Base-by-base conservation (phyloP, 805 yeast species). In the Yarrowia osloensis region DNA sequence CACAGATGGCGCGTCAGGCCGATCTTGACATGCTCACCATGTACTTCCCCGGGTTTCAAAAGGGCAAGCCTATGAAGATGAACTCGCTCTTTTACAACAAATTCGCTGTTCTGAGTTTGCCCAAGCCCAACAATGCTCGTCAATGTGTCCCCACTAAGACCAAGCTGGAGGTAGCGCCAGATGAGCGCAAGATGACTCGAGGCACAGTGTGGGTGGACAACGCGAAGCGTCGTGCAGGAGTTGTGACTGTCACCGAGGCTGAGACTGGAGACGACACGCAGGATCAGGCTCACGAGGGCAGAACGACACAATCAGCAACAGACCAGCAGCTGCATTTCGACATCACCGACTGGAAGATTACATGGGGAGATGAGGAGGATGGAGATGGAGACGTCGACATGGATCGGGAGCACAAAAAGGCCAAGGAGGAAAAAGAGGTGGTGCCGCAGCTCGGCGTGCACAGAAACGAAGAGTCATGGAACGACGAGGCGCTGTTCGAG, bases 401-500 rank as follows among this genome's bases (percentile, higher is more conserved):
- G 54, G 40, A 29, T 8, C 15, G 24, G 15, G 55, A 22, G 19
- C 29, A 33, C 29, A 33, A 22, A 12, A 33, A 50, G n/a, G 73
- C 68, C 19, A 40, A 76, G 76, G 19, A 69, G 75, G 13, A 74
- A 75, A 61, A 42, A n/a, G 52, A 7, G 33, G 31, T 44, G 12
- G 42, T 31, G 9, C 52, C 52, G 5, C 66, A 61, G 54, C 54
- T 61, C 6, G 49, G 63, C 12, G 49, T 28, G 26, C 63, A 28
- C 13, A 19, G 49, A 13, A 40, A 26, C 15, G 63, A 55, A 19
- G 66, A 46, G 31, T 6, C 9, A 2, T 61, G 66, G 66, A 78
- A 74, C 19, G 94, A 89, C 71, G 89, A 87, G 29, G 80, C 84
- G 69, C 82, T 95, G n/a, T 84, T 93, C 65, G 88, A 89, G 46